phyloP scores from a whole-genome alignment of 108 stramenopile species.

The Skeletonema costatum region DNA sequence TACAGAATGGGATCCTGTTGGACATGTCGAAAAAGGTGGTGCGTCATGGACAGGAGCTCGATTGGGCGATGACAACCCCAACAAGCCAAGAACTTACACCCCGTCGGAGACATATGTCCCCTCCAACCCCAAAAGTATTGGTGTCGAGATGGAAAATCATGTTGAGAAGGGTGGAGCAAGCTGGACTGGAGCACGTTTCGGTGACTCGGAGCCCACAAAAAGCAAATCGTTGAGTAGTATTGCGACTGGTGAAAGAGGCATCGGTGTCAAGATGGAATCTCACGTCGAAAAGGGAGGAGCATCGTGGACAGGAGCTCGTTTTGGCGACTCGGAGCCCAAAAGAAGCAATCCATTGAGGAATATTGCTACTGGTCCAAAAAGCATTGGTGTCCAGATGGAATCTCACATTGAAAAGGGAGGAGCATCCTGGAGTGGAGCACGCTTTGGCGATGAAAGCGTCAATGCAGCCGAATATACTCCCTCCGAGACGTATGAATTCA shows the following conservation, averaged over 20 bases:
- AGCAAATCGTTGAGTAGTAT: no score
- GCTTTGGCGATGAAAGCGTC: conserved; percentile 25
- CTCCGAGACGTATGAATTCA: conserved; percentile 6
- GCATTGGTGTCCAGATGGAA: conserved; percentile 25
- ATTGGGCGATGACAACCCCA: conserved; percentile 8
- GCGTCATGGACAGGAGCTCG: conserved; percentile 22
- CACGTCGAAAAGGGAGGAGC: conserved; percentile 25
- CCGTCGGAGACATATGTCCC: conserved; percentile 14
- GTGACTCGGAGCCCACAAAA: not conserved
- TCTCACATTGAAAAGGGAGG: conserved; percentile 23
- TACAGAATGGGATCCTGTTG: not conserved
- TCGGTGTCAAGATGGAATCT: conserved; percentile 22
- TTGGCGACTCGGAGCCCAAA: conserved; percentile 15
- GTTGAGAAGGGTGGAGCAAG: conserved; percentile 21
- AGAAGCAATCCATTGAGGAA: not conserved
- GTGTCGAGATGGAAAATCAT: conserved; percentile 24
- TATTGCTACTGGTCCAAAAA: not conserved
- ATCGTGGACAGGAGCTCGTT: conserved; percentile 38
- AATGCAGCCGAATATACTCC: not conserved
- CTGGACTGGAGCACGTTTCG: conserved; percentile 34
- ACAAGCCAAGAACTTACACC: conserved; percentile 14
- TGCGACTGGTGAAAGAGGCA: not conserved
- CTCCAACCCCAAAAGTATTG: conserved; percentile 6
- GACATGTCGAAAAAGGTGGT: conserved; percentile 2
- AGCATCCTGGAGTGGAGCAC: conserved; percentile 30